Evolutionary conservation across 306 rosid species (phyloP).

Genomic region (Purshia tridentata): DNA sequence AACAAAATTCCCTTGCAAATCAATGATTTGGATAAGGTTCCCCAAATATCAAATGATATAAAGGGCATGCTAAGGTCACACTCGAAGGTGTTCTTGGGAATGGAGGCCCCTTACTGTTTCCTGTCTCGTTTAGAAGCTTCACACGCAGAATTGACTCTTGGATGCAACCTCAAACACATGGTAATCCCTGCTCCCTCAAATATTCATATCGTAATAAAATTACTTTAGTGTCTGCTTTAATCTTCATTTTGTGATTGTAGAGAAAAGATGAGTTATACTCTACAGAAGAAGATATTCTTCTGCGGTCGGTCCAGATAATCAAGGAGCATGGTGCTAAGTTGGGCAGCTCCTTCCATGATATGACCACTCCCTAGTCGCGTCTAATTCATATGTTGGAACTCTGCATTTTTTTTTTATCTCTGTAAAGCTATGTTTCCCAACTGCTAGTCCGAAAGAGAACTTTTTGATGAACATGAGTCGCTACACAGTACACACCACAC

Average conservation of each 20-base stretch:
- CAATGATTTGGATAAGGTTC: constrained; percentile 61
- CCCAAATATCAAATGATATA: constrained; percentile 58
- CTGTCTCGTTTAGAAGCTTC: constrained; percentile 68
- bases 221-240: background rate
- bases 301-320: constrained; percentile 60
- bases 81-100: constrained; percentile 71
- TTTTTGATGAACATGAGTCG: background rate
- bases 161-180: constrained; percentile 81
- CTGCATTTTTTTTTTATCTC: background rate
- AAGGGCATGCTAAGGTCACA: constrained; percentile 67
- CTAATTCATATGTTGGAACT: background rate
- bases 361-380: constrained; percentile 4
- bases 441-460: background rate
- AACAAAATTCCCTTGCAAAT: constrained; percentile 65
- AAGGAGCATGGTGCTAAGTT: constrained; percentile 61
- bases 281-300: constrained; percentile 78
- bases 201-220: constrained; percentile 3
- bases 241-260: constrained; percentile 29
- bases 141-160: constrained; percentile 69
- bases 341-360: constrained; percentile 43
- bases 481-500: background rate
- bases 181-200: constrained; percentile 35
- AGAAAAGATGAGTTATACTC: constrained; percentile 60
- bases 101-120: constrained; percentile 77
- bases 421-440: background rate